These are phyloP conservation scores for Fusarium sp. DNA, from an alignment of 2,329 filamentous ascomycete species.

Conservation along the genomic window DNA sequence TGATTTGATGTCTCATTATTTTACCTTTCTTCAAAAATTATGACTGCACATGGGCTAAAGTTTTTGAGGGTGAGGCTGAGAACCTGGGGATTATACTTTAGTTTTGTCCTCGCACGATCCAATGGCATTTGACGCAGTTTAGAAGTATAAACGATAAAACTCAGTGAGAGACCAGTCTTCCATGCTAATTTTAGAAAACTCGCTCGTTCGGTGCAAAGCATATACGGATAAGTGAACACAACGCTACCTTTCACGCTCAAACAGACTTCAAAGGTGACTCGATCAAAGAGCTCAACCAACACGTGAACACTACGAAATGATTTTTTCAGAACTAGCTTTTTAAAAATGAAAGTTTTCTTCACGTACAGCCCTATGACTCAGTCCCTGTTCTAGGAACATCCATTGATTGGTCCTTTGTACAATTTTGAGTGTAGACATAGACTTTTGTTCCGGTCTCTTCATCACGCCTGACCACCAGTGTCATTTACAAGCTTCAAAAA, in stretches of 20 bases:
- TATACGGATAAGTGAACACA: neutral
- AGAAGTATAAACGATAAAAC: neutral
- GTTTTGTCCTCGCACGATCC: neutral
- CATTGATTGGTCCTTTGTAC: neutral
- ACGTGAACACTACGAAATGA: neutral
- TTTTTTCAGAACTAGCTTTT: accelerated
- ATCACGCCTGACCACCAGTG: neutral
- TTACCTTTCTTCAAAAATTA: accelerated
- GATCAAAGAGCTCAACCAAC: neutral
- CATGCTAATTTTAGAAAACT: no score
- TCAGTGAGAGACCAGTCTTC: no score
- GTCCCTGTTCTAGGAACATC: neutral
- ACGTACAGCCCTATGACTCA: neutral
- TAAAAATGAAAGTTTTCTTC: neutral
- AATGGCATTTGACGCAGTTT: neutral
- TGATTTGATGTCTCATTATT: accelerated
- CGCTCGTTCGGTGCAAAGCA: neutral
- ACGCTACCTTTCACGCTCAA: neutral
- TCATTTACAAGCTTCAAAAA: neutral
- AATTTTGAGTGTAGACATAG: neutral
- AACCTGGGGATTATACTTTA: neutral
- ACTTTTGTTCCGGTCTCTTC: neutral
- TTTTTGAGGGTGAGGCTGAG: neutral
- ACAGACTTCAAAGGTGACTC: neutral
- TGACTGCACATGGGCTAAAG: no score